A percentile compares a stretch with the other conserved stretches of the same genome.
Conservation (phyloP, 2,329 filamentous ascomycete genomes). For the Fusarium vanettenii region DNA sequence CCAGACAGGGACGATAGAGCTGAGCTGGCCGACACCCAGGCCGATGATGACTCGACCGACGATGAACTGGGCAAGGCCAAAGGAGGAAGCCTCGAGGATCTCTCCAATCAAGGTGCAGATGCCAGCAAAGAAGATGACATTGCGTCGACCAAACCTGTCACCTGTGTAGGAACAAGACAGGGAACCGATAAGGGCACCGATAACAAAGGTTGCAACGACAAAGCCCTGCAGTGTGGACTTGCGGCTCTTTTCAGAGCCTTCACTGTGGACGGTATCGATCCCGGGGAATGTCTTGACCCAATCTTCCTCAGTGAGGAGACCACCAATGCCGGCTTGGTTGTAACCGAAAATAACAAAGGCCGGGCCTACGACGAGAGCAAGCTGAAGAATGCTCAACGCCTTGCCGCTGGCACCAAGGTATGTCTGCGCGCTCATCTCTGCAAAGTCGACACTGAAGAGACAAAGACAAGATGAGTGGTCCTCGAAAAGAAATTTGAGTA, state of each 20-base stretch:
- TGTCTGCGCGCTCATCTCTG: conserved; percentile 27
- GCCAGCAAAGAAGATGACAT: conserved; percentile 65
- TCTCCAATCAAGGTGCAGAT: conserved; percentile 64
- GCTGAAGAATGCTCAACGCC: conserved; percentile 51
- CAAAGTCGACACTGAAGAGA: neutral
- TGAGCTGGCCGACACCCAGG: conserved; percentile 63
- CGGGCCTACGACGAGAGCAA: conserved; percentile 56
- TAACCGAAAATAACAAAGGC: conserved; percentile 62
- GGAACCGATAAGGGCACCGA: conserved; percentile 68
- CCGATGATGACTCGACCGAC: conserved; percentile 64
- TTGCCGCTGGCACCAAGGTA: conserved; percentile 52
- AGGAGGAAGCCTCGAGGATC: conserved; percentile 64
- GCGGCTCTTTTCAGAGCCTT: conserved; percentile 45
- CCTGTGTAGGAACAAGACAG: conserved; percentile 57
- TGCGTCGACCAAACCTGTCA: conserved; percentile 68
- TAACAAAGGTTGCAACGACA: conserved; percentile 63
- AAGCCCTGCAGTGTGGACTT: conserved; percentile 59
- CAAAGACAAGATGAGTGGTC: neutral
- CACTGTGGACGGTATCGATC: conserved; percentile 63
- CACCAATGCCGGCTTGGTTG: conserved; percentile 78
- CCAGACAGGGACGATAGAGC: conserved; percentile 66
- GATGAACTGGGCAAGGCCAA: conserved; percentile 49
- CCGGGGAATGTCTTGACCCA: conserved; percentile 65
- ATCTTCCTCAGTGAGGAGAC: conserved; percentile 72
- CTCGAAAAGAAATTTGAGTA: neutral